Conservation (phyloP, 2,329 filamentous ascomycete genomes). For the Dendrostoma leiphaemia region DNA sequence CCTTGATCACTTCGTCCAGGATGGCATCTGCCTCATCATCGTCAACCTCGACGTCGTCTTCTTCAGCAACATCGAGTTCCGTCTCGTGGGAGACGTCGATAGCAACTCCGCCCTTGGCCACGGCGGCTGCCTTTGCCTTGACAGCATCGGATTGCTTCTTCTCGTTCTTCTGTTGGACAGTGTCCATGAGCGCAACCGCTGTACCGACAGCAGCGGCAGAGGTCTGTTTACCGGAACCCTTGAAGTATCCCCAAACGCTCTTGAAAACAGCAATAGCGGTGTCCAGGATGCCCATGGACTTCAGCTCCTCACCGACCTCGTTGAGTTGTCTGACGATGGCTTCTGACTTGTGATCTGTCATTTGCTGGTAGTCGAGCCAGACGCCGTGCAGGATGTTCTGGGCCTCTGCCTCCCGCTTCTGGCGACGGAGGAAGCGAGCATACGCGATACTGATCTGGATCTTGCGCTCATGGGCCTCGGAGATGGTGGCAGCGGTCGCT, state of each 20-base stretch:
- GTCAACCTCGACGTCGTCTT: constrained; percentile 14
- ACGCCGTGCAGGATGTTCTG: constrained; percentile 22
- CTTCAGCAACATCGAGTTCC: constrained; percentile 9
- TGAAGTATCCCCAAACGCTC: constrained; percentile 22
- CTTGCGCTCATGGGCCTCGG: constrained; percentile 22
- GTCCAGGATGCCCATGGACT: constrained; percentile 20
- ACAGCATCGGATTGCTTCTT: constrained; percentile 16
- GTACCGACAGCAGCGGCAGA: constrained; percentile 19
- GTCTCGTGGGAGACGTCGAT: constrained; percentile 15
- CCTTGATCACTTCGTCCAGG: constrained; percentile 16
- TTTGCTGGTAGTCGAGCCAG: constrained; percentile 21
- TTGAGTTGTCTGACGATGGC: constrained; percentile 20
- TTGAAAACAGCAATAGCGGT: constrained; percentile 21
- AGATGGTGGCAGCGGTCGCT: constrained; percentile 12
- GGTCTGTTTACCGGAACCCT: constrained; percentile 19
- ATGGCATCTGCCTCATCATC: constrained; percentile 18
- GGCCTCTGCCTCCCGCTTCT: constrained; percentile 18
- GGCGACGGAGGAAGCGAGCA: constrained; percentile 20
- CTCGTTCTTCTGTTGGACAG: constrained; percentile 16
- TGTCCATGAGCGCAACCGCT: constrained; percentile 17
- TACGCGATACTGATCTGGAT: constrained; percentile 21
- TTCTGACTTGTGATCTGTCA: constrained; percentile 18
- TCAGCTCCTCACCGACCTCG: constrained; percentile 20
- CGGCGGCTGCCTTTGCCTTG: constrained; percentile 13
- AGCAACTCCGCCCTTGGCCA: constrained; percentile 10